Conservation (phyloP, 169 alveolate species). For the Plasmodium gaboni region DNA sequence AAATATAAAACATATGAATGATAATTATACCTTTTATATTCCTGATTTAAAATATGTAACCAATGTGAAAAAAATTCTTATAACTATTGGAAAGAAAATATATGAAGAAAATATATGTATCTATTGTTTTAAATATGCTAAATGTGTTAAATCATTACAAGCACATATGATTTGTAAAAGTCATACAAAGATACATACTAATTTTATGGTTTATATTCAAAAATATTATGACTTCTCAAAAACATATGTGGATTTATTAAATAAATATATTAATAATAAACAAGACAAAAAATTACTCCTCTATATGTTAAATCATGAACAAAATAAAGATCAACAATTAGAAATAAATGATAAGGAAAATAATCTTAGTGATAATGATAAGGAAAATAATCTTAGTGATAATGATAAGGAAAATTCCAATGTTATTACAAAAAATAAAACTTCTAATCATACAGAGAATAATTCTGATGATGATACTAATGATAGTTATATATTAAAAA, state of each 20-base stretch:
- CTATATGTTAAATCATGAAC: slow-evolving; percentile 22
- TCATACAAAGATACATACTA: slow-evolving; percentile 65
- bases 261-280: slow-evolving; percentile 57
- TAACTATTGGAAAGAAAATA: slow-evolving; percentile 80
- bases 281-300: slow-evolving; percentile 68
- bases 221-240: slow-evolving; percentile 76
- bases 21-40: slow-evolving; percentile 76
- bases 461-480: not conserved
- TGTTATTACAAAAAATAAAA: not conserved
- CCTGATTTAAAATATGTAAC: slow-evolving; percentile 75
- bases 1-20: slow-evolving; percentile 80
- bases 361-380: not conserved
- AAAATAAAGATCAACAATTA: not conserved
- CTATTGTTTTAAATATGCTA: slow-evolving; percentile 70
- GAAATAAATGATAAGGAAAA: not conserved
- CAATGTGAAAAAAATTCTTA: slow-evolving; percentile 33
- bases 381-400: not conserved
- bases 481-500: not conserved
- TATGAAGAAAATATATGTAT: slow-evolving; percentile 82
- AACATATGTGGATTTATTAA: slow-evolving; percentile 70
- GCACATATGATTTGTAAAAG: slow-evolving; percentile 75
- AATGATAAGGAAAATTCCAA: not conserved
- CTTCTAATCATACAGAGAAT: not conserved
- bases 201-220: slow-evolving; percentile 59
- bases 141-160: slow-evolving; percentile 61